phyloP scores from a whole-genome alignment of 2,329 filamentous ascomycete genomes.

The Talaromyces sp. region DNA sequence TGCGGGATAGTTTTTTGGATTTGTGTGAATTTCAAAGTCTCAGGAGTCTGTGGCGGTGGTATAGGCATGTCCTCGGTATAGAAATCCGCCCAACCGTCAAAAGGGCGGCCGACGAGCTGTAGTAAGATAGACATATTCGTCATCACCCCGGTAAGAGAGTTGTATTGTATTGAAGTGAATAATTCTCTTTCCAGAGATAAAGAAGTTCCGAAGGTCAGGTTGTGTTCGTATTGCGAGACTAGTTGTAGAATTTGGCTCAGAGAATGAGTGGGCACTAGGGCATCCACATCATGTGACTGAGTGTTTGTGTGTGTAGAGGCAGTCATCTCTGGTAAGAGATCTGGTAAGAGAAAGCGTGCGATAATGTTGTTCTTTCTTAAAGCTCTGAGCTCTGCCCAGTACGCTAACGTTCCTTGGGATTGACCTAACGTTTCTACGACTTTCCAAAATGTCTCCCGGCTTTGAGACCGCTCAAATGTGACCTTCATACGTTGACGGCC shows the following conservation, averaged over 20 bases:
- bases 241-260: background rate
- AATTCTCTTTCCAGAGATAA: constrained; percentile 3
- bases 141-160: constrained; percentile 3
- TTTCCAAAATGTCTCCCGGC: background rate
- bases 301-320: background rate
- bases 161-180: constrained; percentile 6
- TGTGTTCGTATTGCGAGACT: background rate
- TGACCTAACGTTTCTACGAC: constrained; percentile 2
- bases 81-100: constrained; percentile 6
- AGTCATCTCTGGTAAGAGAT: background rate
- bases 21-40: constrained; percentile 2
- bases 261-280: background rate
- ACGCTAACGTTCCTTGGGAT: background rate
- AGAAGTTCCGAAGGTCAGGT: background rate
- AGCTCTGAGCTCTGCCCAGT: constrained; percentile 7
- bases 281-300: background rate
- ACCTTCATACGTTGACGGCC: constrained; percentile 4
- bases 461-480: constrained; percentile 4
- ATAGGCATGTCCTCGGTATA: constrained; percentile 5
- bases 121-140: constrained; percentile 6
- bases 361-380: background rate
- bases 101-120: constrained; percentile 3
- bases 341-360: background rate
- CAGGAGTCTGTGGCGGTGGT: background rate
- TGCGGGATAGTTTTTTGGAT: constrained; percentile 4